Percentiles rank a stretch among this genome's conserved stretches.
Conservation (phyloP, 352 stramenopile genomes). For the Pythium coloratum region DNA sequence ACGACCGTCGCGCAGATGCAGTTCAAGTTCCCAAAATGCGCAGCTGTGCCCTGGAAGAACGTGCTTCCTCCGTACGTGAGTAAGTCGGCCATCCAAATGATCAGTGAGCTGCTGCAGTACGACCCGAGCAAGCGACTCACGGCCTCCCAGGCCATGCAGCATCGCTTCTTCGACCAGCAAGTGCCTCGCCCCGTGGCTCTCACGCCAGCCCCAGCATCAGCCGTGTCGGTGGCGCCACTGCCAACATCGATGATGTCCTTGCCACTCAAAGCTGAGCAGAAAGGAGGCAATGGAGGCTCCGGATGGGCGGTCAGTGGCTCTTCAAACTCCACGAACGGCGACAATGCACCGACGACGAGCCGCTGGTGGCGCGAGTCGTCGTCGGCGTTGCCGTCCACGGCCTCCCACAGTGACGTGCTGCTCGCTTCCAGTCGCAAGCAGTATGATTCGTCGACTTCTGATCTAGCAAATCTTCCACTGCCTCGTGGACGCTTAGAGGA, state of each 20-base stretch:
- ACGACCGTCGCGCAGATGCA: constrained; percentile 88
- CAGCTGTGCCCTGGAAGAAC: constrained; percentile 59
- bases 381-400: constrained; percentile 9
- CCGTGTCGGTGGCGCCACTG: neutral
- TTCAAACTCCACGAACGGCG: neutral
- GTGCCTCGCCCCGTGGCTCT: constrained; percentile 47
- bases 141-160: constrained; percentile 89
- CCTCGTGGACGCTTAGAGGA: constrained; percentile 20
- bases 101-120: constrained; percentile 91
- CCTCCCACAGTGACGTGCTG: constrained; percentile 14
- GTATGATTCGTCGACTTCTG: neutral
- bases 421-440: constrained; percentile 21
- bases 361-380: constrained; percentile 24
- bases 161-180: constrained; percentile 90
- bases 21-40: constrained; percentile 91
- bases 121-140: constrained; percentile 88
- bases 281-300: constrained; percentile 11
- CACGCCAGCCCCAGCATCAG: neutral
- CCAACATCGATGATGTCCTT: constrained; percentile 5
- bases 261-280: constrained; percentile 37
- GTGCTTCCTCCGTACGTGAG: constrained; percentile 71
- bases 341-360: constrained; percentile 13
- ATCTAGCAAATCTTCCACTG: neutral
- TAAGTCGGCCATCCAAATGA: constrained; percentile 72
- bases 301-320: neutral